phyloP scores from a whole-genome alignment of 2,329 filamentous ascomycete species.

The Beauveria varroae region DNA sequence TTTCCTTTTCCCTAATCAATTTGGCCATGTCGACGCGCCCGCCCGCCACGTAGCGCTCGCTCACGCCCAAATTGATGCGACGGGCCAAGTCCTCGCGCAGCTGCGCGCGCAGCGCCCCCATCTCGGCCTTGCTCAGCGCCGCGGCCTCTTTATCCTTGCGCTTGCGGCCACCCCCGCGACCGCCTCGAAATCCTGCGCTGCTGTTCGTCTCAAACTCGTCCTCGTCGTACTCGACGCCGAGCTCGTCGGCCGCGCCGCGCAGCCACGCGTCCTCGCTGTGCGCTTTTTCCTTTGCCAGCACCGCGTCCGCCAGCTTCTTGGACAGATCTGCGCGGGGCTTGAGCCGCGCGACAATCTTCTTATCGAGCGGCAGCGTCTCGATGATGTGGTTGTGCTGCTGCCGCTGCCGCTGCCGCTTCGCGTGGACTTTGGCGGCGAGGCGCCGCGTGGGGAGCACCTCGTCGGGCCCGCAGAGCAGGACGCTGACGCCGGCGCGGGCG shows the following conservation, averaged over 20 bases:
- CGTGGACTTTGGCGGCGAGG: slow-evolving; percentile 82
- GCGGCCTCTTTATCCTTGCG: slow-evolving; percentile 66
- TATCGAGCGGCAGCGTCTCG: slow-evolving; percentile 74
- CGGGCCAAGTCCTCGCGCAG: slow-evolving; percentile 62
- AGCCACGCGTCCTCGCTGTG: slow-evolving; percentile 80
- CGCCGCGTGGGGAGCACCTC: slow-evolving; percentile 80
- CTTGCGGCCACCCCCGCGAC: slow-evolving; percentile 65
- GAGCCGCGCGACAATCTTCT: slow-evolving; percentile 66
- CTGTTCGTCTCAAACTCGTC: slow-evolving; percentile 76
- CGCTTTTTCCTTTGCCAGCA: slow-evolving; percentile 79
- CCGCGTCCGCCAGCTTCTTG: slow-evolving; percentile 80
- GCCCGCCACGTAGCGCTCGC: slow-evolving; percentile 76
- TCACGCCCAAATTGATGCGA: slow-evolving; percentile 80
- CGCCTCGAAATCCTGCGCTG: slow-evolving; percentile 50
- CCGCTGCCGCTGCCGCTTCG: slow-evolving; percentile 25
- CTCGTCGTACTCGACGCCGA: slow-evolving; percentile 92
- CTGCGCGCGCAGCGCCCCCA: slow-evolving; percentile 62
- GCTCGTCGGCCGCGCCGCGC: slow-evolving; percentile 75
- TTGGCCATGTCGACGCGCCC: slow-evolving; percentile 77
- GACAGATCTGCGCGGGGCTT: slow-evolving; percentile 71
- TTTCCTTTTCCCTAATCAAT: slow-evolving; percentile 54
- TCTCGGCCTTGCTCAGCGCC: slow-evolving; percentile 62
- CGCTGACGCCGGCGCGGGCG: slow-evolving; percentile 66
- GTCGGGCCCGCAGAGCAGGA: slow-evolving; percentile 84
- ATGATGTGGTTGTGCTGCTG: slow-evolving; percentile 55